A percentile compares a stretch with the other conserved stretches of the same genome.
Conservation (phyloP, 2,329 filamentous ascomycete species). For the Cladorrhinum sp. region DNA sequence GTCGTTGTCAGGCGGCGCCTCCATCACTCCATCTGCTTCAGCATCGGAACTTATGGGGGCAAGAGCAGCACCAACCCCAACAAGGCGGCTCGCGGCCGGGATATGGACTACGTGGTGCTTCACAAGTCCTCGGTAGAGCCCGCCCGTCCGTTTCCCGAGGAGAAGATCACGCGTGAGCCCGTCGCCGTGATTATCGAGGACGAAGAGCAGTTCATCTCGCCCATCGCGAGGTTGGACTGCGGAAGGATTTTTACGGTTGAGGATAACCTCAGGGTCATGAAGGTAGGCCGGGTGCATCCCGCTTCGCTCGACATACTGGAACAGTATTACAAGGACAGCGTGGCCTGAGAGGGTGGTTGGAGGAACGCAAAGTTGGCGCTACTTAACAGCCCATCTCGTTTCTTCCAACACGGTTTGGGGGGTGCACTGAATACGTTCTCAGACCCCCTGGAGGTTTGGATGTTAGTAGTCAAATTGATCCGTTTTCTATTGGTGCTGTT, state of each 20-base stretch:
- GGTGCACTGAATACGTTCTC: no score
- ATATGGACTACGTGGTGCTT: constrained; percentile 27
- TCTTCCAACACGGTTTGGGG: background rate
- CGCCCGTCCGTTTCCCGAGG: constrained; percentile 21
- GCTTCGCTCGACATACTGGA: constrained; percentile 20
- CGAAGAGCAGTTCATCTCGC: constrained; percentile 26
- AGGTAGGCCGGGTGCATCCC: constrained; percentile 29
- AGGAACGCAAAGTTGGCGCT: background rate
- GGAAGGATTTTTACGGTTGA: constrained; percentile 30
- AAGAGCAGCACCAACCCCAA: constrained; percentile 1
- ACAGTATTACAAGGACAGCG: constrained; percentile 24
- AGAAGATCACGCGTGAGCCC: constrained; percentile 24
- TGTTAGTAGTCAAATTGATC: no score
- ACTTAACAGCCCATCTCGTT: background rate
- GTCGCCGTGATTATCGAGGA: constrained; percentile 30
- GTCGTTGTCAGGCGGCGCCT: constrained; percentile 27
- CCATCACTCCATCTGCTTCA: constrained; percentile 30
- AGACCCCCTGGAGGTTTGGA: no score
- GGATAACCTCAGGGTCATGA: constrained; percentile 27
- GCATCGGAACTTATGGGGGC: constrained; percentile 25
- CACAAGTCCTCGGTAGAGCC: constrained; percentile 22
- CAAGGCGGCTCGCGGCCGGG: constrained; percentile 14
- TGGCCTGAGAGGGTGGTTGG: constrained; percentile 9
- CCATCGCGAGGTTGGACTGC: constrained; percentile 28
- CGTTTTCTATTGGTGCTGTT: no score